phyloP scores from a whole-genome alignment of 345 rosid genomes.

The Excoecaria agallocha region DNA sequence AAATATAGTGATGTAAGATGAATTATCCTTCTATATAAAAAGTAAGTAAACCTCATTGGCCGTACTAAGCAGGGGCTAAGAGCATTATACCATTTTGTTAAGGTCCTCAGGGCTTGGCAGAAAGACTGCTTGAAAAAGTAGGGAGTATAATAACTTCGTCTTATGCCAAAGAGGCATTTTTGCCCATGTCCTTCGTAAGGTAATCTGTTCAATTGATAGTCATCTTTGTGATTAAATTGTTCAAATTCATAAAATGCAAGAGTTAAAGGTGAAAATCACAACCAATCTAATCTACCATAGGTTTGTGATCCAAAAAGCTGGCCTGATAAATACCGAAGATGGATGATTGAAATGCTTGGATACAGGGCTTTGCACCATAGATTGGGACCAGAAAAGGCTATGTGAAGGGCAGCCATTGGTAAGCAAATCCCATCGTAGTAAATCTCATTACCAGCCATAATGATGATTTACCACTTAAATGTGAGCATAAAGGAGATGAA shows the following conservation, averaged over 20 bases:
- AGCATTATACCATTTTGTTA: constrained; percentile 61
- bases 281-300: background rate
- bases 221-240: background rate
- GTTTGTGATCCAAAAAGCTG: background rate
- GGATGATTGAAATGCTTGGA: background rate
- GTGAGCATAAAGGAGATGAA: background rate
- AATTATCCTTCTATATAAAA: background rate
- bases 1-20: constrained; percentile 10
- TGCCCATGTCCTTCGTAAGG: constrained; percentile 70
- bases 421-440: background rate
- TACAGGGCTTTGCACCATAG: no score
- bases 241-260: background rate
- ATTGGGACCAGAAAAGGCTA: constrained; percentile 1
- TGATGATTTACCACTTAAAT: background rate
- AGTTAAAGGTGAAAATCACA: background rate
- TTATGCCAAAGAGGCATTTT: constrained; percentile 95
- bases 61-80: background rate
- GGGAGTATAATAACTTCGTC: constrained; percentile 58
- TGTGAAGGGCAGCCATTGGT: background rate
- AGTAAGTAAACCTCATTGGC: no score
- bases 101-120: constrained; percentile 74
- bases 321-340: background rate
- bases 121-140: constrained; percentile 75
- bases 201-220: constrained; percentile 51
- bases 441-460: background rate